phyloP scores from a whole-genome alignment of 495 filamentous ascomycete species.

The Hyaloscypha hepaticicola region DNA sequence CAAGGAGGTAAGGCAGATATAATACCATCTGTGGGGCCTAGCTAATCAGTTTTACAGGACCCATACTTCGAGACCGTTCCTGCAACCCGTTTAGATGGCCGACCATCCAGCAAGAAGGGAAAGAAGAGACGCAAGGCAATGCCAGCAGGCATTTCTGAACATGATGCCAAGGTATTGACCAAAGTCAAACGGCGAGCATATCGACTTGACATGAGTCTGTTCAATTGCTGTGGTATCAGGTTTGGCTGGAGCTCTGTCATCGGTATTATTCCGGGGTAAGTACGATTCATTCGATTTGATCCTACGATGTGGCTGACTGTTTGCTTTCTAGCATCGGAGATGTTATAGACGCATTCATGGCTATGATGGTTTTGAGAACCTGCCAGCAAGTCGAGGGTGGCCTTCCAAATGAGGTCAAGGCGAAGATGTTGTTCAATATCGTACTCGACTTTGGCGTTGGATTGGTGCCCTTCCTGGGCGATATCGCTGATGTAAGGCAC shows the following conservation, averaged over 20 bases:
- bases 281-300: constrained; percentile 20
- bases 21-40: not conserved
- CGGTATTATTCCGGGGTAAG: constrained; percentile 75
- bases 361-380: constrained; percentile 65
- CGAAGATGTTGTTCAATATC: constrained; percentile 77
- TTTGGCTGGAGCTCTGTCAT: constrained; percentile 85
- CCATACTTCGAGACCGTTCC: constrained; percentile 74
- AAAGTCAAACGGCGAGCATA: constrained; percentile 80
- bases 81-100: constrained; percentile 61
- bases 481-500: constrained; percentile 76
- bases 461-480: constrained; percentile 81
- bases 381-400: constrained; percentile 70
- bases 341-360: constrained; percentile 64
- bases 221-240: constrained; percentile 69
- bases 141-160: constrained; percentile 68
- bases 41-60: constrained; percentile 46
- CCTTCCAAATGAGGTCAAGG: constrained; percentile 53
- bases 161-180: constrained; percentile 77
- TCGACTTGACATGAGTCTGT: constrained; percentile 73
- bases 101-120: constrained; percentile 47
- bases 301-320: constrained; percentile 3
- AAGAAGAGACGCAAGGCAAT: constrained; percentile 68
- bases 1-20: constrained; percentile 51
- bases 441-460: constrained; percentile 77
- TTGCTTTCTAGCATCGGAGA: constrained; percentile 69